Conservation (phyloP, 1,284 basidiomycete species). For the Ganoderma resinaceum region DNA sequence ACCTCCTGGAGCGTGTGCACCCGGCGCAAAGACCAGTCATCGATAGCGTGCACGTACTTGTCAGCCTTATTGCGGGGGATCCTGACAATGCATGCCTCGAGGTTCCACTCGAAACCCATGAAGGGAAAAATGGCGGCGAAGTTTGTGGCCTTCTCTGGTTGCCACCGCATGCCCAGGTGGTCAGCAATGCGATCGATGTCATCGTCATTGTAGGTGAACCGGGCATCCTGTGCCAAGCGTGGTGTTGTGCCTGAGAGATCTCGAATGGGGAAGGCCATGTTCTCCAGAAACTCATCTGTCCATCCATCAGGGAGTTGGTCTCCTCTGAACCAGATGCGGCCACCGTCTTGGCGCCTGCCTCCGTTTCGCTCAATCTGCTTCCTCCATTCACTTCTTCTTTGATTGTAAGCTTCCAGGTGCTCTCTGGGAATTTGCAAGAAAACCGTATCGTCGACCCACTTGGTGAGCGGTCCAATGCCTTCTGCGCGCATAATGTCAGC, state of each 20-base stretch:
- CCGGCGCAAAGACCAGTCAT: not conserved
- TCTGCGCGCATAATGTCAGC: too few relatives aligned
- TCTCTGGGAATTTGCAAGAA: too few relatives aligned
- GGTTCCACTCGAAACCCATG: not conserved
- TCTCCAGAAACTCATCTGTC: not conserved
- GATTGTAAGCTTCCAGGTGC: too few relatives aligned
- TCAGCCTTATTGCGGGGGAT: not conserved
- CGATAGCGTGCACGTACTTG: not conserved
- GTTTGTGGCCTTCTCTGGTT: not conserved
- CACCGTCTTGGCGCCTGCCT: too few relatives aligned
- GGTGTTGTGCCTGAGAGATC: not conserved
- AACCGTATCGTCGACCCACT: too few relatives aligned
- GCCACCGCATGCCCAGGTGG: not conserved
- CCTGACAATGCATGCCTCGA: not conserved
- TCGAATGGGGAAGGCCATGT: not conserved
- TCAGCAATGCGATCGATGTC: not conserved
- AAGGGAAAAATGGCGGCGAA: not conserved
- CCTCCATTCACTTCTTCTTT: too few relatives aligned
- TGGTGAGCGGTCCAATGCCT: too few relatives aligned
- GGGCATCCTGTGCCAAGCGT: not conserved
- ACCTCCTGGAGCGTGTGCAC: not conserved
- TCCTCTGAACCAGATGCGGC: too few relatives aligned
- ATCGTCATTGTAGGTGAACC: not conserved
- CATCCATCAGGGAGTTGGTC: too few relatives aligned
- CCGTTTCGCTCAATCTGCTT: too few relatives aligned